These are phyloP conservation scores for Trichomonascaceae sp. DNA, from an alignment of 1,139 yeast genomes.

Conservation along the genomic window DNA sequence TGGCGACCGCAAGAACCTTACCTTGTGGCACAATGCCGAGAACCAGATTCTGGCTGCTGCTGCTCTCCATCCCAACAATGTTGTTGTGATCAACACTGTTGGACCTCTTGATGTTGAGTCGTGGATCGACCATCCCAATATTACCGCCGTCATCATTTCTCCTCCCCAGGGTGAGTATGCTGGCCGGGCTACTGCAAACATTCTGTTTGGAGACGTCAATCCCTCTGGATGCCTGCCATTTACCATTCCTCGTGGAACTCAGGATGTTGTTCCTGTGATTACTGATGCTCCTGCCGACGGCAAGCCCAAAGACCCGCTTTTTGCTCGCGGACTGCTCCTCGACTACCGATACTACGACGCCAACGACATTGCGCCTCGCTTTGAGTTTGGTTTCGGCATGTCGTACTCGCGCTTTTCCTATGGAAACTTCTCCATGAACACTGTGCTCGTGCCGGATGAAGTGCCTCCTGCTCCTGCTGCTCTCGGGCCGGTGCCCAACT, in stretches of 20 bases:
- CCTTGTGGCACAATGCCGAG: slow-evolving; percentile 53
- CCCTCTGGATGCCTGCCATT: slow-evolving; percentile 55
- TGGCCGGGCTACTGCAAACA: slow-evolving; percentile 35
- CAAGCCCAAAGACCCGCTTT: slow-evolving; percentile 30
- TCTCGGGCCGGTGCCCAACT: slow-evolving; percentile 20
- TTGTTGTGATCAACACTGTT: slow-evolving; percentile 44
- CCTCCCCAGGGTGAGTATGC: slow-evolving; percentile 49
- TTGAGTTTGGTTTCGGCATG: slow-evolving; percentile 50
- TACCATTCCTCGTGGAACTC: slow-evolving; percentile 43
- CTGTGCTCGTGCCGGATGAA: slow-evolving; percentile 34
- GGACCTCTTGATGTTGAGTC: slow-evolving; percentile 49
- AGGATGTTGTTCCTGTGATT: slow-evolving; percentile 40
- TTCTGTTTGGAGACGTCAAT: slow-evolving; percentile 43
- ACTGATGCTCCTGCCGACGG: slow-evolving; percentile 19
- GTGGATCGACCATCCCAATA: slow-evolving; percentile 46
- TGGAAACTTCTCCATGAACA: slow-evolving; percentile 21
- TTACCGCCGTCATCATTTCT: slow-evolving; percentile 42
- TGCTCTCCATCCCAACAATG: slow-evolving; percentile 37
- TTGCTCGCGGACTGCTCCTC: slow-evolving; percentile 26
- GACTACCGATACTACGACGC: slow-evolving; percentile 47
- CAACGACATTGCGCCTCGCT: slow-evolving; percentile 42
- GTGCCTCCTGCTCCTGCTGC: slow-evolving; percentile 39
- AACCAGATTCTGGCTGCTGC: slow-evolving; percentile 38
- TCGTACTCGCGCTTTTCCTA: slow-evolving; percentile 36
- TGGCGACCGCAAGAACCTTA: slow-evolving; percentile 45